A percentile compares a stretch with the other conserved stretches of the same genome.
Evolutionary conservation across 768 basidiomycete species (phyloP).

Genomic region (Suillus bovinus): DNA sequence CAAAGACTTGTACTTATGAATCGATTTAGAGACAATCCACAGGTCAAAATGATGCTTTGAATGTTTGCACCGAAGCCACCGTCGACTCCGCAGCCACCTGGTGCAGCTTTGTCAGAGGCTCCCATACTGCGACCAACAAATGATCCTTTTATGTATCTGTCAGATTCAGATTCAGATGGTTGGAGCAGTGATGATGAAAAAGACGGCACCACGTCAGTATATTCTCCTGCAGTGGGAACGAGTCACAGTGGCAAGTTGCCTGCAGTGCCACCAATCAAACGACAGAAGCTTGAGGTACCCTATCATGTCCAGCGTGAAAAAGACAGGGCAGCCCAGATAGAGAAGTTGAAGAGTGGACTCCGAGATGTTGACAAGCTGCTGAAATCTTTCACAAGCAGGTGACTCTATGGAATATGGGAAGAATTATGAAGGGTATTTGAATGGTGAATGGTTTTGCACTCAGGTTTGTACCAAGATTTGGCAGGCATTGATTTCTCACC

Average conservation of each 20-base stretch:
- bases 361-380: slow-evolving; percentile 23
- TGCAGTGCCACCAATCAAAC: slow-evolving; percentile 23
- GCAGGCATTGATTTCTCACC: background rate
- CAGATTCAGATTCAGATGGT: too few species aligned
- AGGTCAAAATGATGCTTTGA: background rate
- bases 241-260: background rate
- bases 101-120: too few species aligned
- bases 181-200: too few species aligned
- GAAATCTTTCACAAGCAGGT: background rate
- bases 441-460: slow-evolving; percentile 6
- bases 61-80: background rate
- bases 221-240: too few species aligned
- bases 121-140: too few species aligned
- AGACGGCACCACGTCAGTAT: too few species aligned
- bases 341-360: slow-evolving; percentile 15
- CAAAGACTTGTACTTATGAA: background rate
- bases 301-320: background rate
- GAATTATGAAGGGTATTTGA: slow-evolving; percentile 14
- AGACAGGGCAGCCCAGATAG: background rate
- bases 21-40: background rate
- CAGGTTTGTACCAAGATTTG: slow-evolving; percentile 9
- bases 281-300: slow-evolving; percentile 23
- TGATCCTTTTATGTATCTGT: too few species aligned
- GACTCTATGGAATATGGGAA: slow-evolving; percentile 14
- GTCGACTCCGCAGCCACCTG: too few species aligned